Evolutionary conservation across 805 yeast genomes (phyloP).

Genomic region (Candida coleopterorum): DNA sequence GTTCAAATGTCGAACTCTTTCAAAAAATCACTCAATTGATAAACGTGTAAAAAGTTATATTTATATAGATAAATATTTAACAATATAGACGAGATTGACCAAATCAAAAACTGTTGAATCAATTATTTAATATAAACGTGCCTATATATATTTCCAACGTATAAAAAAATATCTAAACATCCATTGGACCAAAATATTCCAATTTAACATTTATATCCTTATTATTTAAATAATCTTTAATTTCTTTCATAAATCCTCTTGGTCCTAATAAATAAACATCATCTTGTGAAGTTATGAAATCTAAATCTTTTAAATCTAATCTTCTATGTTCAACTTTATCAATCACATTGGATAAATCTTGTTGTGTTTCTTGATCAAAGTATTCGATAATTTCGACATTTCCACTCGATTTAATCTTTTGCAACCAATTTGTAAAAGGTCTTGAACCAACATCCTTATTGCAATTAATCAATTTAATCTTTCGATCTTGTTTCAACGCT

Average conservation of each 20-base stretch:
- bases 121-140: too few relatives aligned
- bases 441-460: conserved; percentile 17
- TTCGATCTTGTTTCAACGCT: conserved; percentile 26
- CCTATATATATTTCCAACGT: too few relatives aligned
- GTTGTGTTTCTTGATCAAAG: conserved; percentile 12
- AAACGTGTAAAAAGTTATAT: neutral
- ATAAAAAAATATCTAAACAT: too few relatives aligned
- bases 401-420: conserved; percentile 12
- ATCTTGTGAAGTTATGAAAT: conserved; percentile 12
- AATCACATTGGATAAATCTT: conserved; percentile 3
- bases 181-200: conserved; percentile 33
- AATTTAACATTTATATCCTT: conserved; percentile 17
- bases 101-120: too few relatives aligned
- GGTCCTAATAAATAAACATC: conserved; percentile 34
- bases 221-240: conserved; percentile 17
- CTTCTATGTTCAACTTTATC: conserved; percentile 11
- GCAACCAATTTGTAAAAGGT: conserved; percentile 22
- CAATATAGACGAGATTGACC: too few relatives aligned
- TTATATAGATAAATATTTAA: too few relatives aligned
- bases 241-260: conserved; percentile 24
- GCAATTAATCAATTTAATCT: conserved; percentile 32
- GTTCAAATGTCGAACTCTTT: conserved; percentile 8
- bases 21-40: conserved; percentile 3
- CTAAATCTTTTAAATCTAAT: conserved; percentile 17
- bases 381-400: conserved; percentile 18